Base-by-base conservation (phyloP, 306 rosid species). In the Myrica gale region DNA sequence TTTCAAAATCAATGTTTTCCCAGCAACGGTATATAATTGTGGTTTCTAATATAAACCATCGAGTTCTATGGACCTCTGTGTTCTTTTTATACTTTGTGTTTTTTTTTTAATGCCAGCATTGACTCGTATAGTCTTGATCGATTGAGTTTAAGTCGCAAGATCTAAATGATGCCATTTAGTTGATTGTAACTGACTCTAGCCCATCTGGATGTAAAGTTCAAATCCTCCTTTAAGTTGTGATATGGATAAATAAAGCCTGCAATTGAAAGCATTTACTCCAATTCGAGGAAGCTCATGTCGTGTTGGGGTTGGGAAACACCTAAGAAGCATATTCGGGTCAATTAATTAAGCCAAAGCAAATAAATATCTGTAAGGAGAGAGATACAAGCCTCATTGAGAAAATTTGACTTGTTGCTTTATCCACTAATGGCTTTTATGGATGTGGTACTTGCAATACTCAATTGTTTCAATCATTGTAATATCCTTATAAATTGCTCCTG, bases 381-480 rank as follows among this genome's bases (percentile, higher is more conserved):
- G 15, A 3, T 6, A 23, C 23, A 65, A 66, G n/a, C 70, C 5
- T 66, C 37, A 6, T 62, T 37, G 37, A 44, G 70, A 66, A 17
- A 66, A n/a, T 32, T 42, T 65, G 69, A 23, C 16, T 60, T 8
- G 19, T 17, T 10, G 3, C 7, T 63, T 63, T 39, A 13, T 39
- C 69, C 47, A 63, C 48, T 39, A 42, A 17, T 43, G 50, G 70
- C 7, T 42, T 41, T 66, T 43, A 37, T 62, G 21, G 20, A 39
- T 45, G 37, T 39, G 46, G 12, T 42, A 17, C 5, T 41, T 41
- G 13, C 1, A 42, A 16, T n/a, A 17, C 50, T 17, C 9, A 17
- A 66, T 66, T 66, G 75, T 72, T 84, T 61, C 51, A 26, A 23
- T 47, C 55, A 60, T 63, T 9, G 32, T 71, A 72, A 58, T 68